Evolutionary conservation across 1,139 yeast genomes (phyloP), one percentile per base, ranked within the genome.

Genomic region (Candida tetrigidarum): DNA sequence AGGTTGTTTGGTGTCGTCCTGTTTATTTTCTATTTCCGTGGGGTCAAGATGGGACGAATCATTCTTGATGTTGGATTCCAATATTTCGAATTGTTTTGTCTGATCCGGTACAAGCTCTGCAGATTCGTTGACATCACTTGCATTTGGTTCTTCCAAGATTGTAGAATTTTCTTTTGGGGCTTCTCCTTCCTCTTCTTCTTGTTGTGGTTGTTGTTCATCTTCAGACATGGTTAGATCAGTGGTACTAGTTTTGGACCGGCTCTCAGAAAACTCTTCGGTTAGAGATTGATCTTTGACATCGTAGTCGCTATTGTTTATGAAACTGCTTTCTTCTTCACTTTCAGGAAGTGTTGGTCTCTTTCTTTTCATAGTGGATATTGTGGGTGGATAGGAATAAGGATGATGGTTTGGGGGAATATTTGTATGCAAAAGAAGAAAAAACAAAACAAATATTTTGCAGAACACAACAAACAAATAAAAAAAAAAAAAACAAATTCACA

Each of bases 271-370:
- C 9, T 28, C 34, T 18, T 28, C 25, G 3, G 39, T 25, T n/a
- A 10, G 19, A 1, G 40, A 19, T 26, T 23, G 27, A 22, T 22
- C 26, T 14, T 35, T 23, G 6, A 9, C 43, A 32, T 42, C 50
- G 40, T 64, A 66, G 49, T 74, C 79, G 50, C 78, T 72, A 48
- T 74, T 74, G 51, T 74, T 74, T 33, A 74, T 58, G 45, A 74
- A 74, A 0, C 75, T 62, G 4, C 55, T 56, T 11, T 57, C 64
- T 8, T 53, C 55, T 30, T 50, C 56, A 14, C 51, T 54, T n/a
- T 51, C 51, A 10, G 50, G 47, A 16, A 52, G 34, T 5, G 44
- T 36, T 11, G 54, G 30, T 47, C 62, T 59, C 55, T 56, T 60
- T 48, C 58, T 57, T 43, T 51, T 62, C 58, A 41, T 51, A 30